Conservation (phyloP, 169 alveolate genomes). For the Eimeria brunetti region DNA sequence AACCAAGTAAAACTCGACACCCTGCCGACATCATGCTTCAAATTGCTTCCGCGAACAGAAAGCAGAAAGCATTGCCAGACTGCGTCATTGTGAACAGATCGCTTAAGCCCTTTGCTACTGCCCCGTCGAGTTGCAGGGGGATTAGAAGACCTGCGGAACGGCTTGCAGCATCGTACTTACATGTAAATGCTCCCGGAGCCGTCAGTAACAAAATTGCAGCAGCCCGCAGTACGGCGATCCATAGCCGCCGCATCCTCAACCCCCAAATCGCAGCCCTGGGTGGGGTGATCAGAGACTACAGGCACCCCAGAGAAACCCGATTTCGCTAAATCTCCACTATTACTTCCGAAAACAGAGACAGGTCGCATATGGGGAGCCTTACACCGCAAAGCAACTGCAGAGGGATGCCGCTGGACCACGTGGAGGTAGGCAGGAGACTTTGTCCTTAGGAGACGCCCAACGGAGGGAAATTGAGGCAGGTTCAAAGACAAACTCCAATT, state of each 20-base stretch:
- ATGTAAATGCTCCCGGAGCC: background rate
- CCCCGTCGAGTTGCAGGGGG: background rate
- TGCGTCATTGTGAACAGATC: background rate
- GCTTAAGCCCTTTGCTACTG: background rate
- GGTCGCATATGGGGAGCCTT: background rate
- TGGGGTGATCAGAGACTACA: background rate
- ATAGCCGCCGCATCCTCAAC: constrained; percentile 30
- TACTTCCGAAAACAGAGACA: background rate
- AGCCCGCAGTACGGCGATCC: constrained; percentile 23
- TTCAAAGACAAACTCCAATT: background rate
- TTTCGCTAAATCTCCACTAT: background rate
- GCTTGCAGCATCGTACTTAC: background rate
- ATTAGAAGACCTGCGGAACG: background rate
- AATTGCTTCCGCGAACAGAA: background rate
- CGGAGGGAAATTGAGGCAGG: background rate
- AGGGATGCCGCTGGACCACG: constrained; percentile 46
- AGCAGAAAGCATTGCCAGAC: background rate
- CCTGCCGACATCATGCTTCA: background rate
- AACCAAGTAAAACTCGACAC: background rate
- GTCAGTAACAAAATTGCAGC: background rate
- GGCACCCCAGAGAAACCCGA: background rate
- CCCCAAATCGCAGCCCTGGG: constrained; percentile 5
- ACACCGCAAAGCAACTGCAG: background rate
- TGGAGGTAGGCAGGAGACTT: background rate
- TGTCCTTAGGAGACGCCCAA: background rate